Conservation (phyloP, 2,329 filamentous ascomycete species). For the Rhynchosporium graminicola region DNA sequence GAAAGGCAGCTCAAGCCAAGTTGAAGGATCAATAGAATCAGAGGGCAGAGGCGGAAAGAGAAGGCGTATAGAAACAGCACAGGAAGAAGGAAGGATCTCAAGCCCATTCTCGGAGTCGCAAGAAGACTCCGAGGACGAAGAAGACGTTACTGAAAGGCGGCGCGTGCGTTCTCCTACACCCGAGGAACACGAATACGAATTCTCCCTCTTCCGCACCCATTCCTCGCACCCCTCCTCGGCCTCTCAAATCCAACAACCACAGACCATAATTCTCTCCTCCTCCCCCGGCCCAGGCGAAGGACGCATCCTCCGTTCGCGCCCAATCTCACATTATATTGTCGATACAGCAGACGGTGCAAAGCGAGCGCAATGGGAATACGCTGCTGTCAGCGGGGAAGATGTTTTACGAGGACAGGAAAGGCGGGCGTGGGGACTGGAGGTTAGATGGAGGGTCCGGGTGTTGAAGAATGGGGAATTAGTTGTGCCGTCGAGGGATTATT, state of each 20-base stretch:
- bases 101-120: neutral
- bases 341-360: constrained; percentile 43
- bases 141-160: constrained; percentile 22
- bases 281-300: constrained; percentile 45
- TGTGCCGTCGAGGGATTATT: neutral
- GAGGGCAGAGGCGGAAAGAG: neutral
- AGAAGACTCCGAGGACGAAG: constrained; percentile 30
- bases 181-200: constrained; percentile 51
- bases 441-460: constrained; percentile 56
- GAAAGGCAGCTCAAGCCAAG: neutral
- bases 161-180: neutral
- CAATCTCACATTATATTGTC: constrained; percentile 53
- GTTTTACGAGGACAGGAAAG: constrained; percentile 47
- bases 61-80: neutral
- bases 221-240: constrained; percentile 16
- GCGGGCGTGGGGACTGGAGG: constrained; percentile 58
- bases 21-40: neutral
- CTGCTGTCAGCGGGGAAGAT: constrained; percentile 55
- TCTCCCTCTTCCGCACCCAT: constrained; percentile 52
- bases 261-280: constrained; percentile 48
- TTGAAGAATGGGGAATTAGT: neutral
- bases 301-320: constrained; percentile 44
- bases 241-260: constrained; percentile 26
- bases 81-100: neutral
- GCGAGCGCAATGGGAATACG: constrained; percentile 45